A percentile compares a stretch with the other conserved stretches of the same genome.
Conservation (phyloP, 140 eudicot genomes). For the Cichorium intybus region DNA sequence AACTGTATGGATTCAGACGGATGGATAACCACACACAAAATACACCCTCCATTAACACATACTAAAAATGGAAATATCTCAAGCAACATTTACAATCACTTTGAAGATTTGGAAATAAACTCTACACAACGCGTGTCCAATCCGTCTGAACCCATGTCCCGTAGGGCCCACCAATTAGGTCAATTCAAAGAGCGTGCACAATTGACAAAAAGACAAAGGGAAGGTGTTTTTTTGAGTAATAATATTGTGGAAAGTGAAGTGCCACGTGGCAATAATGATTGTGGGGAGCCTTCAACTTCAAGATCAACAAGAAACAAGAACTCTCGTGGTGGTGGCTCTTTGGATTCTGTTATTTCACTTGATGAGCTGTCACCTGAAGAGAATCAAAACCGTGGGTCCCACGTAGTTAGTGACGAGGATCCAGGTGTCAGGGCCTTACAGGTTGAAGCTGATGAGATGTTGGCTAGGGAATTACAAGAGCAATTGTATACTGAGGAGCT, state of each 20-base stretch:
- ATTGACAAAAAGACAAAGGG: slow-evolving; percentile 62
- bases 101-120: slow-evolving; percentile 25
- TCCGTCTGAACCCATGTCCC: slow-evolving; percentile 29
- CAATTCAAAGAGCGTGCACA: slow-evolving; percentile 33
- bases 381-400: slow-evolving; percentile 27
- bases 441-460: slow-evolving; percentile 79
- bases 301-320: slow-evolving; percentile 37
- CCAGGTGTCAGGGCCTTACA: slow-evolving; percentile 64
- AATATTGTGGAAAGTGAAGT: slow-evolving; percentile 39
- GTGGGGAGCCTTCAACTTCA: slow-evolving; percentile 34
- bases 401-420: slow-evolving; percentile 32
- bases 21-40: slow-evolving; percentile 65
- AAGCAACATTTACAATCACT: slow-evolving; percentile 20
- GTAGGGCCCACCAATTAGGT: slow-evolving; percentile 27
- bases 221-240: slow-evolving; percentile 39
- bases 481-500: slow-evolving; percentile 70
- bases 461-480: slow-evolving; percentile 92
- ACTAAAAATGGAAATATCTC: no score
- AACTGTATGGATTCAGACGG: slow-evolving; percentile 40
- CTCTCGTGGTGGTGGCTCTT: slow-evolving; percentile 22
- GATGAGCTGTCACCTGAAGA: slow-evolving; percentile 46
- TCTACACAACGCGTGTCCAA: slow-evolving; percentile 21
- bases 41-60: no score
- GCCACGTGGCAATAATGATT: slow-evolving; percentile 29
- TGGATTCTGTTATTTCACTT: slow-evolving; percentile 36